Conservation (phyloP, 2,329 filamentous ascomycete genomes). For the Aspergillus sp. region DNA sequence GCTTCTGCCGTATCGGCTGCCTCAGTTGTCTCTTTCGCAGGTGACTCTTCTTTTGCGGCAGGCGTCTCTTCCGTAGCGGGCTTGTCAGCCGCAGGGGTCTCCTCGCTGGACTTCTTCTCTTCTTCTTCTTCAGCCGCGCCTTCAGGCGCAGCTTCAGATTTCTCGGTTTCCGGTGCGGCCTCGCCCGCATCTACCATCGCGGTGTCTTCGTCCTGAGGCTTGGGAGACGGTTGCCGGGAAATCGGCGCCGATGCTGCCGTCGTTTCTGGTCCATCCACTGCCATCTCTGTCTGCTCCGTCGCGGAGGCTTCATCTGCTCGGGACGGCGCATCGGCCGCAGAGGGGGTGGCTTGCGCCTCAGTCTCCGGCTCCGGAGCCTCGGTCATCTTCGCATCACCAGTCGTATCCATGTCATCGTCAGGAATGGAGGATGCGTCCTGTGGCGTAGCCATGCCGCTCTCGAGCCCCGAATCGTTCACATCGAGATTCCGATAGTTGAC, state of each 20-base stretch:
- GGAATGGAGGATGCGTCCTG: slow-evolving; percentile 45
- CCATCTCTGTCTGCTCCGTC: slow-evolving; percentile 36
- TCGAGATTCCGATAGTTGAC: slow-evolving; percentile 63
- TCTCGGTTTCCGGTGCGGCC: slow-evolving; percentile 22
- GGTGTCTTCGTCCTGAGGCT: slow-evolving; percentile 38
- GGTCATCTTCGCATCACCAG: slow-evolving; percentile 43
- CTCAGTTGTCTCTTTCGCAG: slow-evolving; percentile 19
- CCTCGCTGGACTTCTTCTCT: slow-evolving; percentile 30
- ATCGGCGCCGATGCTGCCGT: slow-evolving; percentile 30
- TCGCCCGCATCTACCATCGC: slow-evolving; percentile 42
- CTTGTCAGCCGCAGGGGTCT: slow-evolving; percentile 22
- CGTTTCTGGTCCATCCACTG: slow-evolving; percentile 33
- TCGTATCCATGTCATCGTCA: slow-evolving; percentile 47
- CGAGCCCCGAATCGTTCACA: slow-evolving; percentile 55
- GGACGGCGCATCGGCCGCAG: slow-evolving; percentile 33
- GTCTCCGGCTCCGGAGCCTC: slow-evolving; percentile 43
- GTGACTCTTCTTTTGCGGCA: slow-evolving; percentile 22
- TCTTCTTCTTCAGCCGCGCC: slow-evolving; percentile 20
- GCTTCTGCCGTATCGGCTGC: slow-evolving; percentile 19
- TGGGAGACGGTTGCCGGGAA: slow-evolving; percentile 34
- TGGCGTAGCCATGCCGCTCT: slow-evolving; percentile 54
- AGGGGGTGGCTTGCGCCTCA: slow-evolving; percentile 34
- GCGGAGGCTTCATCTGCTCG: slow-evolving; percentile 36
- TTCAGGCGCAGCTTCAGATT: slow-evolving; percentile 19
- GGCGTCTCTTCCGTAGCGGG: slow-evolving; percentile 21